These are phyloP conservation scores for Strobilomyces echinocephalus DNA, from an alignment of 768 basidiomycete species.

Conservation along the genomic window DNA sequence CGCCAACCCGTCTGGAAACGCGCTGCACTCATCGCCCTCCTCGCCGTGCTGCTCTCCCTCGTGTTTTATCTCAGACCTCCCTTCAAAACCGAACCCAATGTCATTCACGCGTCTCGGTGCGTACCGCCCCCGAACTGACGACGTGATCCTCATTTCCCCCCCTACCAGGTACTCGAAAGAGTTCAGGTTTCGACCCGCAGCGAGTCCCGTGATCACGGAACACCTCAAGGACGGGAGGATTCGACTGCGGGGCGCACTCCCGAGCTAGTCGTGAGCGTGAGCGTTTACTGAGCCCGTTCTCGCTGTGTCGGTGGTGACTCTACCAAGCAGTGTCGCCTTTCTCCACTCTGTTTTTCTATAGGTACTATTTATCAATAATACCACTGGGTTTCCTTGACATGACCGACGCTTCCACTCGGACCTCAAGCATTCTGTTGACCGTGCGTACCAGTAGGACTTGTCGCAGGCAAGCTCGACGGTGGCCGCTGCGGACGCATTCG, in stretches of 20 bases:
- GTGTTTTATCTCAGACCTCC: slow-evolving; percentile 32
- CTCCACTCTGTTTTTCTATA: neutral
- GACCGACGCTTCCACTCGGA: too few species aligned
- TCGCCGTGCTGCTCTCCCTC: slow-evolving; percentile 43
- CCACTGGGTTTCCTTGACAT: neutral
- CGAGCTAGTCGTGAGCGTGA: slow-evolving; percentile 17
- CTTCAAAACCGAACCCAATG: slow-evolving; percentile 33
- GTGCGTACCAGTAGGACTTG: too few species aligned
- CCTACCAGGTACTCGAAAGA: slow-evolving; percentile 73
- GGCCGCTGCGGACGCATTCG: too few species aligned
- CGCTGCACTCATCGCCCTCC: slow-evolving; percentile 37
- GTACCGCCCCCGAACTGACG: slow-evolving; percentile 11
- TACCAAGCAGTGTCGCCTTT: neutral
- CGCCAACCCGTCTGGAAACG: slow-evolving; percentile 43
- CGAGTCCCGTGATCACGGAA: slow-evolving; percentile 79
- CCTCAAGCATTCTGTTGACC: too few species aligned
- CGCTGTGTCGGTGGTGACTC: neutral
- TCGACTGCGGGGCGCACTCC: slow-evolving; percentile 64
- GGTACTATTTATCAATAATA: neutral
- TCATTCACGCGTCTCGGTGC: slow-evolving; percentile 63
- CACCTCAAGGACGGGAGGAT: slow-evolving; percentile 64
- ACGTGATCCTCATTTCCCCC: neutral
- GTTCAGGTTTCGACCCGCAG: slow-evolving; percentile 77
- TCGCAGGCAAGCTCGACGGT: too few species aligned
- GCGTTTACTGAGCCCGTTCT: neutral